A percentile compares a stretch with the other conserved stretches of the same genome.
These are phyloP conservation scores for Gossypium bickii DNA, from an alignment of 345 rosid genomes.

Conservation along the genomic window DNA sequence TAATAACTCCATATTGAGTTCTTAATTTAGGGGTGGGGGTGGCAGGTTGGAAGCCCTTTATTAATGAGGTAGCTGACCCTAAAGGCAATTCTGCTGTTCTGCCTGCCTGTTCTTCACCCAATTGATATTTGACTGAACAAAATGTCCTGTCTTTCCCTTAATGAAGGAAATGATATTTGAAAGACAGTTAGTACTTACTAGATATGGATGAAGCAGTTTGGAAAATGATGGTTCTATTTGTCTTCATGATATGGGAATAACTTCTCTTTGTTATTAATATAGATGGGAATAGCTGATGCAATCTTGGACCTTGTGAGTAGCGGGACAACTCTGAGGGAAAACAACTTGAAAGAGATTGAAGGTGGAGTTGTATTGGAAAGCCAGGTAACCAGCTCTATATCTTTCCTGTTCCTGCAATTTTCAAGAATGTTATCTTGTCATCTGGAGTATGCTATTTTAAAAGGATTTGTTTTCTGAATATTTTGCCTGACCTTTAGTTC, in stretches of 20 bases:
- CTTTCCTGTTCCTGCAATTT: neutral
- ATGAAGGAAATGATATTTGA: neutral
- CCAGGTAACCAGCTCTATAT: conserved; percentile 47
- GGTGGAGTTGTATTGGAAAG: conserved; percentile 89
- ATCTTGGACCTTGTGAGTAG: conserved; percentile 98
- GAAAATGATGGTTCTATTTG: neutral
- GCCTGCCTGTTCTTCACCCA: neutral
- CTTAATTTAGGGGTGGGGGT: neutral
- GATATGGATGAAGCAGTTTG: neutral
- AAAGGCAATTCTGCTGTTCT: neutral
- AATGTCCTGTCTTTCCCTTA: neutral
- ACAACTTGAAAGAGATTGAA: conserved; percentile 92
- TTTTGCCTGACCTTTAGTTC: conserved; percentile 10
- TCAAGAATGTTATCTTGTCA: conserved; percentile 3
- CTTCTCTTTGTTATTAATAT: conserved; percentile 19
- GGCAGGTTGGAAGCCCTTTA: neutral
- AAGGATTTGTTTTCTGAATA: conserved; percentile 2
- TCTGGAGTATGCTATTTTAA: conserved; percentile 3
- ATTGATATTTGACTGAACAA: neutral
- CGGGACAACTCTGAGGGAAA: conserved; percentile 85
- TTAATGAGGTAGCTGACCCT: neutral
- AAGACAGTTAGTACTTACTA: neutral
- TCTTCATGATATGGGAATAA: neutral
- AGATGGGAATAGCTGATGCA: conserved; percentile 99
- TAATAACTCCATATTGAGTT: neutral